phyloP scores from a whole-genome alignment of 495 filamentous ascomycete genomes.

The Trichoderma orchidacearum region DNA sequence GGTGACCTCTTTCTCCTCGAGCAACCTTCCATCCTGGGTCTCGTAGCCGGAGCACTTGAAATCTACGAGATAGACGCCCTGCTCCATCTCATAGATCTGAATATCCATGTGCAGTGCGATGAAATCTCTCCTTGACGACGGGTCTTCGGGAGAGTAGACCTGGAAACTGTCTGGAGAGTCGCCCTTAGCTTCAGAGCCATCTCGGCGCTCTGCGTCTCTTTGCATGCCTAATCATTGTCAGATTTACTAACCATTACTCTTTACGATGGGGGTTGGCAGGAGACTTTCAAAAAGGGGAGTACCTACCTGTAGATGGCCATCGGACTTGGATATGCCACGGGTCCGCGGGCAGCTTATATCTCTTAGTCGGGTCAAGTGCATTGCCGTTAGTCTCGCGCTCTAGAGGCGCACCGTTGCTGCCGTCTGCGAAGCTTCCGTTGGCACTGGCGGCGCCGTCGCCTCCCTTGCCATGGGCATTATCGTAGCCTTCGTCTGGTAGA shows the following conservation, averaged over 20 bases:
- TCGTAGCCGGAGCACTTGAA: slow-evolving; percentile 99
- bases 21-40: slow-evolving; percentile 41
- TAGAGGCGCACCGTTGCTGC: not conserved
- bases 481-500: slow-evolving; percentile 47
- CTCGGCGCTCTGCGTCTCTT: not conserved
- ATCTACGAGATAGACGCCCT: slow-evolving; percentile 87
- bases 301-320: slow-evolving; percentile 65
- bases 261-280: no score
- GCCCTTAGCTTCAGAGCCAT: not conserved
- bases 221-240: slow-evolving; percentile 21
- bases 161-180: not conserved
- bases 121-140: slow-evolving; percentile 27
- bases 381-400: not conserved
- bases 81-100: slow-evolving; percentile 91
- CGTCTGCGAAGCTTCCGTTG: slow-evolving; percentile 3
- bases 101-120: slow-evolving; percentile 85
- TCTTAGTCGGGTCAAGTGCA: slow-evolving; percentile 18
- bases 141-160: not conserved
- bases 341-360: slow-evolving; percentile 73
- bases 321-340: slow-evolving; percentile 92
- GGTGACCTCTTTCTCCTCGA: slow-evolving; percentile 61
- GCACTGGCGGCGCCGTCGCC: slow-evolving; percentile 5
- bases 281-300: no score
- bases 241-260: no score
- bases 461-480: slow-evolving; percentile 19